Percentiles rank a stretch among this genome's conserved stretches.
Evolutionary conservation across 495 filamentous ascomycete species (phyloP).

Genomic region (Podospora sp.): DNA sequence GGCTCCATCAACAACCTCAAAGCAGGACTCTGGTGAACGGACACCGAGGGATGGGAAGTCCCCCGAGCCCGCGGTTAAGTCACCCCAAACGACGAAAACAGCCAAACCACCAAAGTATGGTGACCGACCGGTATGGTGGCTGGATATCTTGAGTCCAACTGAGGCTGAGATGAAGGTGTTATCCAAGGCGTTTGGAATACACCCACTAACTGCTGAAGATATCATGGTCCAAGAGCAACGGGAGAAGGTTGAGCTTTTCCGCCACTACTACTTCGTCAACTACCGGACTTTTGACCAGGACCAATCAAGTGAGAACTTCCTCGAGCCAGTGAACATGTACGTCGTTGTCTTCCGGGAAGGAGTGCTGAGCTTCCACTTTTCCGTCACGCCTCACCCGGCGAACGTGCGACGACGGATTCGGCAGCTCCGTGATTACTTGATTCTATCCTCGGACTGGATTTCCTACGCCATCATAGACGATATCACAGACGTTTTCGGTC

Average conservation of each 20-base stretch:
- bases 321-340: constrained; percentile 97
- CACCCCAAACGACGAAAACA: constrained; percentile 31
- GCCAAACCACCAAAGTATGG: constrained; percentile 58
- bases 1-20: constrained; percentile 20
- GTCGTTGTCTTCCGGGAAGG: constrained; percentile 96
- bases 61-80: constrained; percentile 25
- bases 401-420: constrained; percentile 93
- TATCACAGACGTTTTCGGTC: constrained; percentile 93
- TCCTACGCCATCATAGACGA: constrained; percentile 98
- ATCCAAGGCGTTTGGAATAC: constrained; percentile 90
- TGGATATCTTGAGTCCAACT: constrained; percentile 88
- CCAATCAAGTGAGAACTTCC: constrained; percentile 78
- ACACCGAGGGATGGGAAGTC: constrained; percentile 29
- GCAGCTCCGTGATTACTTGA: constrained; percentile 91
- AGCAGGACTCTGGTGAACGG: constrained; percentile 20
- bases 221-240: constrained; percentile 96
- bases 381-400: constrained; percentile 87
- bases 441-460: constrained; percentile 94
- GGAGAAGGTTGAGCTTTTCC: constrained; percentile 97
- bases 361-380: constrained; percentile 94
- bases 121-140: constrained; percentile 91
- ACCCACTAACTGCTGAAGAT: constrained; percentile 92
- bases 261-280: constrained; percentile 97
- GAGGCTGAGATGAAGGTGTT: constrained; percentile 91
- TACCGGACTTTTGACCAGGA: constrained; percentile 98